These are phyloP conservation scores for Pyrenophora tritici-repentis DNA, from an alignment of 2,329 filamentous ascomycete genomes.

Conservation along the genomic window DNA sequence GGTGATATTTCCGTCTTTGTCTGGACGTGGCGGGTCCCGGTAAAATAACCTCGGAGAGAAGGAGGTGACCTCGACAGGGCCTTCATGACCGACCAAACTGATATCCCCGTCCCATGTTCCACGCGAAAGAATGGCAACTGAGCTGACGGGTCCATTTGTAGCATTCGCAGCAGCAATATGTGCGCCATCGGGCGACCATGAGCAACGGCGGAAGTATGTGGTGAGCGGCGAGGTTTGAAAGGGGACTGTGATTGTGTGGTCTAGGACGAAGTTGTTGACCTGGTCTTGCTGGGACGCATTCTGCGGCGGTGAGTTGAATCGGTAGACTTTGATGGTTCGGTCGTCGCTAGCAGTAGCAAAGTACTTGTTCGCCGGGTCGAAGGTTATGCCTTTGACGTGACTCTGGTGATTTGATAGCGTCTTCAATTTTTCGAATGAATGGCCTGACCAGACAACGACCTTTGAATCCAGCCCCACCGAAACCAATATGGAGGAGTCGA, in stretches of 20 bases:
- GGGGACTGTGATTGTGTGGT: slow-evolving; percentile 85
- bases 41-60: slow-evolving; percentile 93
- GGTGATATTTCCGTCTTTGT: slow-evolving; percentile 53
- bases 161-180: slow-evolving; percentile 97
- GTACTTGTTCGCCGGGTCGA: slow-evolving; percentile 98
- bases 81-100: slow-evolving; percentile 95
- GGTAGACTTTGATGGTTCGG: slow-evolving; percentile 93
- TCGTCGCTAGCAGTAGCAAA: slow-evolving; percentile 98
- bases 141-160: slow-evolving; percentile 95
- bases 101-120: slow-evolving; percentile 95
- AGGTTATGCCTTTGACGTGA: slow-evolving; percentile 98
- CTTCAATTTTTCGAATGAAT: slow-evolving; percentile 98
- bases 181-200: slow-evolving; percentile 96
- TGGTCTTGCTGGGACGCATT: slow-evolving; percentile 95
- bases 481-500: slow-evolving; percentile 91
- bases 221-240: slow-evolving; percentile 92
- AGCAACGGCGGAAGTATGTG: slow-evolving; percentile 94
- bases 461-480: slow-evolving; percentile 97
- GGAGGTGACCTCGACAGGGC: slow-evolving; percentile 93
- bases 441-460: slow-evolving; percentile 96
- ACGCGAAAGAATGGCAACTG: slow-evolving; percentile 92
- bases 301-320: slow-evolving; percentile 83
- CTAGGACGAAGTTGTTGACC: slow-evolving; percentile 93
- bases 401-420: slow-evolving; percentile 90
- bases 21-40: slow-evolving; percentile 64